Conservation (phyloP, 2,329 filamentous ascomycete genomes). For the Lasiodiplodia sp. region DNA sequence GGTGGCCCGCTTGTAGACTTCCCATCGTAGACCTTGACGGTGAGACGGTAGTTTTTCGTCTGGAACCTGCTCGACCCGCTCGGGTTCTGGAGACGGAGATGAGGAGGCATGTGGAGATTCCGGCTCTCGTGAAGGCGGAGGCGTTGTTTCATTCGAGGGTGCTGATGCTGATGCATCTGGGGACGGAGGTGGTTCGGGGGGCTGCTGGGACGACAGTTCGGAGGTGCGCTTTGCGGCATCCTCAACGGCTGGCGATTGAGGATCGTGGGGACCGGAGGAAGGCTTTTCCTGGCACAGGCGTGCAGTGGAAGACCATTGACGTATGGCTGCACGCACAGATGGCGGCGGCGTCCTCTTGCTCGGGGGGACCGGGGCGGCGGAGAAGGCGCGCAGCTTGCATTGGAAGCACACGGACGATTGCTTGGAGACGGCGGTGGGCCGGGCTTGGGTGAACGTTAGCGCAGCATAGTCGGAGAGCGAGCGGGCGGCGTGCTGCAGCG, state of each 20-base stretch:
- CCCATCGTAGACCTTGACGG: slow-evolving; percentile 61
- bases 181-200: slow-evolving; percentile 1
- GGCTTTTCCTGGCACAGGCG: slow-evolving; percentile 5
- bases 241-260: slow-evolving; percentile 18
- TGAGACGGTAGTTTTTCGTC: slow-evolving; percentile 60
- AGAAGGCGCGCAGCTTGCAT: slow-evolving; percentile 41
- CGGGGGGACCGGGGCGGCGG: slow-evolving; percentile 23
- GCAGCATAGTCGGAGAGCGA: slow-evolving; percentile 37
- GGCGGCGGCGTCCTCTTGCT: slow-evolving; percentile 2
- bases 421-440: background rate
- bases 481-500: slow-evolving; percentile 51
- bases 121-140: background rate
- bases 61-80: slow-evolving; percentile 42
- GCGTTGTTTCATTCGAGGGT: background rate
- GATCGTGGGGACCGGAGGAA: background rate
- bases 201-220: slow-evolving; percentile 13
- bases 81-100: background rate
- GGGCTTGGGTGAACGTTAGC: slow-evolving; percentile 25
- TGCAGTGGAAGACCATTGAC: slow-evolving; percentile 23
- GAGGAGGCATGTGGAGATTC: background rate
- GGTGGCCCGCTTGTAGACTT: slow-evolving; percentile 68
- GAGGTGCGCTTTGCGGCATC: slow-evolving; percentile 3
- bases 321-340: background rate
- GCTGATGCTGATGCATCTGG: background rate
- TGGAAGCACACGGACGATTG: slow-evolving; percentile 38